Evolutionary conservation across 1,284 basidiomycete genomes (phyloP), one percentile per base, ranked within the genome.

Genomic region (Papiliotrema terrestris): DNA sequence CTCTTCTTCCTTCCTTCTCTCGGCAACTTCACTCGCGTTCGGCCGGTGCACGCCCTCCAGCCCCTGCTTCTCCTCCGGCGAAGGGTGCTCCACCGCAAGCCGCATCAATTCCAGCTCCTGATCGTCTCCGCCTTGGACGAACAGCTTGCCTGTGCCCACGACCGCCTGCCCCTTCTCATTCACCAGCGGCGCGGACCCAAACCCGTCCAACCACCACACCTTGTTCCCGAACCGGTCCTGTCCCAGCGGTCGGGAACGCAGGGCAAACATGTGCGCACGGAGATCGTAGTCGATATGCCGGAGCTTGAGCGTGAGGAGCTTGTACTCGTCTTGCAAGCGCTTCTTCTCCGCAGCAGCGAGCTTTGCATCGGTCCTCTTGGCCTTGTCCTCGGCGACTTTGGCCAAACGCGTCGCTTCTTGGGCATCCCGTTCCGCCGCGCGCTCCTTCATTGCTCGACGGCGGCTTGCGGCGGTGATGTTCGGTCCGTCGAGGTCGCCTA

Each of bases 171-270:
- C 83, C 22, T 66, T 60, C 5, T 66, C 85, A 25, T 83, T 85
- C 50, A 91, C 78, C 39, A 95, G 76, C 29, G 86, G 86, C 52
- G 86, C 86, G 1, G 85, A 84, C 2, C 96, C 95, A 78, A 95
- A 84, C 3, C 96, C 95, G 76, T 98, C 95, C 71, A 98, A 90
- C 95, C 95, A 98, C 93, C 94, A 98, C 59, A 97, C 83, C 35
- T 89, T 85, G 74, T 96, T 95, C 68, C 89, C 87, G 77, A 97
- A 98, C 52, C 95, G 82, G 73, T 98, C 96, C 61, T 84, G 82
- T 2, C 96, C 95, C 45, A 98, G 68, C 1, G 94, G 91, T 65
- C 89, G 88, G 43, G 91, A 85, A 45, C 95, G 83, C 41, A 94
- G 83, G 8, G 87, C 85, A 54, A 89, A 88, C 32, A 91, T 79